Percentiles rank a stretch among this genome's conserved stretches.
Conservation (phyloP, 1,284 basidiomycete genomes). For the Marasmius tenuissimus region DNA sequence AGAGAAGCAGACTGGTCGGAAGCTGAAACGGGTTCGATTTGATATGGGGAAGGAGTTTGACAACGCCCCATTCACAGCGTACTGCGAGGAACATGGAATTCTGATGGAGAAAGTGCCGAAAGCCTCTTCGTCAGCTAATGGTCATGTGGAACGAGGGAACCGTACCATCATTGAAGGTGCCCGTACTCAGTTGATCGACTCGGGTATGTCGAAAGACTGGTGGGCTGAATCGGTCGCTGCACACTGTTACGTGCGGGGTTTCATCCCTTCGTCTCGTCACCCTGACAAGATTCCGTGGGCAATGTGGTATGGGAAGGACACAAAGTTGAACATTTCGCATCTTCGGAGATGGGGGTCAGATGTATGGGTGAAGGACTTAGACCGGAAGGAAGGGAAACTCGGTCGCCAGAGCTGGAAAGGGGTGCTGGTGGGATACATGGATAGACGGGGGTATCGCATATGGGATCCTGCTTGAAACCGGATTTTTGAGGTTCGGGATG, state of each 20-base stretch:
- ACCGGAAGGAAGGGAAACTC: constrained; percentile 10
- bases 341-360: constrained; percentile 12
- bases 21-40: background rate
- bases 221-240: constrained; percentile 15
- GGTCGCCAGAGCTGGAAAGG: constrained; percentile 13
- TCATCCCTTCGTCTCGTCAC: background rate
- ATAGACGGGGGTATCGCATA: constrained; percentile 8
- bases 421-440: constrained; percentile 14
- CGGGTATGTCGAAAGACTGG: background rate
- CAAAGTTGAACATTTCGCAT: constrained; percentile 5
- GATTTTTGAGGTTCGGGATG: constrained; percentile 9
- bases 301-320: too few species aligned
- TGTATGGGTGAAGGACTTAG: constrained; percentile 15
- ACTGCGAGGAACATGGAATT: constrained; percentile 8
- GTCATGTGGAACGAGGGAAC: constrained; percentile 11
- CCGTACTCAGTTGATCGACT: background rate
- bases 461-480: constrained; percentile 1
- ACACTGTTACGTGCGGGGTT: constrained; percentile 10
- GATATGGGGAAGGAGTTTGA: constrained; percentile 5
- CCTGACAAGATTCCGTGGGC: background rate
- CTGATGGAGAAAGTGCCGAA: constrained; percentile 13
- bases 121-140: constrained; percentile 12
- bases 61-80: constrained; percentile 5
- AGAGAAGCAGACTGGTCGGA: background rate
- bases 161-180: constrained; percentile 7